Base-by-base conservation (phyloP, 2,329 filamentous ascomycete species). In the Sarocladium kiliense region DNA sequence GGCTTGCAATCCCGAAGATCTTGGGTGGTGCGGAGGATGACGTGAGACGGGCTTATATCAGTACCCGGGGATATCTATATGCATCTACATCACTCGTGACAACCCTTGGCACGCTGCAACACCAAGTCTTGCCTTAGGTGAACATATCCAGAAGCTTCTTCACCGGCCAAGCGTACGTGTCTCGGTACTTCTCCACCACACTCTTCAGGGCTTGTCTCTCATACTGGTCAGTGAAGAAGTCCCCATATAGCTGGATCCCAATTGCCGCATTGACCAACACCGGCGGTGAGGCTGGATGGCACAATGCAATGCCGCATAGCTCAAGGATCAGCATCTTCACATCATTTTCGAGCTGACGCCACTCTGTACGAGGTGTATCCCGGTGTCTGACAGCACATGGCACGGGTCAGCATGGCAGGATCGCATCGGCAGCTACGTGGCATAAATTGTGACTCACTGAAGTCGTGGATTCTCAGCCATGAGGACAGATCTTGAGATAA, bases 171-270 rank as follows among this genome's bases (percentile, higher is more conserved):
- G 71, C 71, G 25, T 69, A 66, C 14, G 69, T 65, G 49, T 74
- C 74, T 5, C 71, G 69, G 54, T 77, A 78, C 47, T 70, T 75
- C 50, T 77, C 75, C 3, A 71, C 69, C 2, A 74, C 74, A 0
- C 64, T 70, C 16, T 67, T 66, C 62, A 73, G 55, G 1, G 71
- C 71, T 19, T 62, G 61, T 1, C 70, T 62, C 56, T 74, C 71
- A 45, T 71, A 73, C 10, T 62, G 63, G 54, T 74, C 71, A 2
- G 70, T 73, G 57, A 74, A 74, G 47, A 71, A 74, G 53, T 74
- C 71, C 1, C 71, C 70, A 25, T 73, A 74, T n/a, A 73, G 56
- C 61, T 73, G 68, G 57, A 74, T 72, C 3, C 71, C 69, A 34
- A 73, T 69, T 0, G 68, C 69, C 0, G 71, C 68, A 6, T 73